phyloP scores from a whole-genome alignment of 1,284 basidiomycete species.

The Erythrobasidium hasegawianum region DNA sequence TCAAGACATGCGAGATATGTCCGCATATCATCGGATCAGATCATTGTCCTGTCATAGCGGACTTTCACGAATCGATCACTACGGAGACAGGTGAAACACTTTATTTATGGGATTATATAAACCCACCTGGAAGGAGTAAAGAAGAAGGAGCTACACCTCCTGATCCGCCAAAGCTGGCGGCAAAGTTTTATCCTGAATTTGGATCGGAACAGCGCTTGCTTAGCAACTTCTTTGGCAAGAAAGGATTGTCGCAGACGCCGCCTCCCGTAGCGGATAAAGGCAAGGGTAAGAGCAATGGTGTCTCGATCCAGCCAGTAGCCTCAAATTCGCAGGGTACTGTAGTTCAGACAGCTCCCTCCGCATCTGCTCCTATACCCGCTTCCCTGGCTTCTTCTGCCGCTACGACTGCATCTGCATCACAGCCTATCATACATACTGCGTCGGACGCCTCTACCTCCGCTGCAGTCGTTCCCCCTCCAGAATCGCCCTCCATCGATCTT shows the following conservation, averaged over 20 bases:
- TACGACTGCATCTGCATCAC: background rate
- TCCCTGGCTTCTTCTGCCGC: background rate
- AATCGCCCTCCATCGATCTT: constrained; percentile 31
- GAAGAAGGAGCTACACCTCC: constrained; percentile 41
- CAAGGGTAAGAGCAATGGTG: no score
- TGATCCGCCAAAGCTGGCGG: constrained; percentile 68
- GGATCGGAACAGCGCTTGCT: constrained; percentile 74
- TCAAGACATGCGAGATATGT: constrained; percentile 83
- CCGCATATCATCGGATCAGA: constrained; percentile 84
- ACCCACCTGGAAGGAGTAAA: constrained; percentile 43
- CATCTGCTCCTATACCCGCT: background rate
- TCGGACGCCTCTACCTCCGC: background rate
- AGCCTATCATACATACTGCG: background rate
- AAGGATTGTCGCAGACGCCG: constrained; percentile 5
- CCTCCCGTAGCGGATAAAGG: background rate
- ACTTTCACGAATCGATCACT: constrained; percentile 74
- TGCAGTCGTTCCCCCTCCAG: background rate
- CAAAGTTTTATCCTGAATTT: constrained; percentile 77
- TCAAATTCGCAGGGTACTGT: no score
- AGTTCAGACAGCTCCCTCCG: background rate
- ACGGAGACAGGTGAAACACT: constrained; percentile 57
- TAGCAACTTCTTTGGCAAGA: constrained; percentile 64
- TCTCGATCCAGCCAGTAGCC: background rate
- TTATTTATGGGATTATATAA: constrained; percentile 62
- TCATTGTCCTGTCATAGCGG: constrained; percentile 91